Conservation (phyloP, 2,329 filamentous ascomycete species). For the Verticillium albo-atrum region DNA sequence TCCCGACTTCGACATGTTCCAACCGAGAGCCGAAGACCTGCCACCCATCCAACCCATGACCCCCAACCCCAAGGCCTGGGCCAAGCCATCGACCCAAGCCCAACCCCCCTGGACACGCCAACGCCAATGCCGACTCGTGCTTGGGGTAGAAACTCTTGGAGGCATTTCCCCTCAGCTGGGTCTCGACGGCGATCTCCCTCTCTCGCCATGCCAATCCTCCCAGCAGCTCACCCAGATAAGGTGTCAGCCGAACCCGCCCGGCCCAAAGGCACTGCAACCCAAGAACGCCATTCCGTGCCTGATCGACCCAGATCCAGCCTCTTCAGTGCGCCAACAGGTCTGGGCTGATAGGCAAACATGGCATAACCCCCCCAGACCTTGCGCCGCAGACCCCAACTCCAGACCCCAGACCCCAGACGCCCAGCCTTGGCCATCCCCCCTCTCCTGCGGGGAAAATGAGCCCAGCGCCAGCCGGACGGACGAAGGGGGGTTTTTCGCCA, state of each 20-base stretch:
- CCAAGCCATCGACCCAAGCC: neutral
- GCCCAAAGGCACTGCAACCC: neutral
- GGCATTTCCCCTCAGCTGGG: neutral
- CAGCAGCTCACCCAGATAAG: neutral
- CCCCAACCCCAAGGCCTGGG: neutral
- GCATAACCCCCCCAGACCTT: neutral
- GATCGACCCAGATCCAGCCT: neutral
- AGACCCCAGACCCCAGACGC: neutral
- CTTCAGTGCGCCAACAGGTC: neutral
- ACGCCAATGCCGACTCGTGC: too few species aligned
- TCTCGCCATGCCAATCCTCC: neutral
- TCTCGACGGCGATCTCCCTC: neutral
- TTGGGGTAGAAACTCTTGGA: too few species aligned
- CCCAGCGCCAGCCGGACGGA: neutral
- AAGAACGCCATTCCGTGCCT: neutral
- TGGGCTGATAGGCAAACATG: neutral
- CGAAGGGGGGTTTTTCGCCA: neutral
- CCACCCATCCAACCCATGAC: too few species aligned
- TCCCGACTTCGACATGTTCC: neutral
- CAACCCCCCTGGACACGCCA: too few species aligned
- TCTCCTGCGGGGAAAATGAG: neutral
- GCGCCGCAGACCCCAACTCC: too few species aligned
- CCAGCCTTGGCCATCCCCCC: neutral
- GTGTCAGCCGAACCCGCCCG: neutral
- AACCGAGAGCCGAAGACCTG: neutral